A percentile compares a stretch with the other conserved stretches of the same genome.
Conservation (phyloP, 2,329 filamentous ascomycete species). For the Fusarium siculi region DNA sequence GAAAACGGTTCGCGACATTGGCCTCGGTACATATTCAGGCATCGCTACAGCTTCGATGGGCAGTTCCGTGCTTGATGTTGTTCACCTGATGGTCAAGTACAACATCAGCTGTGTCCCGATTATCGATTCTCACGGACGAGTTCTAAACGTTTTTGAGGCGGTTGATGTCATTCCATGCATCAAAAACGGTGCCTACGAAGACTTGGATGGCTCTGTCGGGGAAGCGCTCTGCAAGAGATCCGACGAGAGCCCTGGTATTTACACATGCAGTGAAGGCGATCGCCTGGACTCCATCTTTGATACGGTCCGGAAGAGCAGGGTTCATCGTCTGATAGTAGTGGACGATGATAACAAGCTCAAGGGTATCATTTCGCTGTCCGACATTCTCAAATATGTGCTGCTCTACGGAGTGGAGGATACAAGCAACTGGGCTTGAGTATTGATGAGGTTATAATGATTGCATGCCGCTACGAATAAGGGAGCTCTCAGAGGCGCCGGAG, state of each 20-base stretch:
- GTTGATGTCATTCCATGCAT: slow-evolving; percentile 97
- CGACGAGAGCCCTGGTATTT: slow-evolving; percentile 94
- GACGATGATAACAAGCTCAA: slow-evolving; percentile 88
- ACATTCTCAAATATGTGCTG: slow-evolving; percentile 95
- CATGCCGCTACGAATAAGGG: slow-evolving; percentile 32
- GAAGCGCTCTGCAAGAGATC: slow-evolving; percentile 88
- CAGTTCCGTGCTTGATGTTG: slow-evolving; percentile 91
- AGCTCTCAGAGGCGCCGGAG: slow-evolving; percentile 17
- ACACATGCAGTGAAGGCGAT: slow-evolving; percentile 92
- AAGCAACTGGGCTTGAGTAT: slow-evolving; percentile 34
- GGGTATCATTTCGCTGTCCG: slow-evolving; percentile 91
- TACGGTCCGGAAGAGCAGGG: slow-evolving; percentile 92
- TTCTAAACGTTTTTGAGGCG: slow-evolving; percentile 97
- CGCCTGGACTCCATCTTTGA: slow-evolving; percentile 96
- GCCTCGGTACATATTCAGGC: slow-evolving; percentile 84
- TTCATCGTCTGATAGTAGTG: slow-evolving; percentile 92
- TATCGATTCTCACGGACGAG: slow-evolving; percentile 77
- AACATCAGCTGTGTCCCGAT: slow-evolving; percentile 97
- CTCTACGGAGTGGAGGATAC: slow-evolving; percentile 77
- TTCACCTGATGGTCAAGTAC: slow-evolving; percentile 89
- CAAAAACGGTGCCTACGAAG: slow-evolving; percentile 92
- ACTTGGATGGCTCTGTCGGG: slow-evolving; percentile 85
- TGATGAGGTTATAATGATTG: slow-evolving; percentile 40
- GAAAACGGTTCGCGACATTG: slow-evolving; percentile 86
- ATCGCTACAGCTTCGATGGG: slow-evolving; percentile 88